Percentiles rank a stretch among this genome's conserved stretches.
phyloP scores from a whole-genome alignment of 257 asterid species.

The Ophiorrhiza pumila region DNA sequence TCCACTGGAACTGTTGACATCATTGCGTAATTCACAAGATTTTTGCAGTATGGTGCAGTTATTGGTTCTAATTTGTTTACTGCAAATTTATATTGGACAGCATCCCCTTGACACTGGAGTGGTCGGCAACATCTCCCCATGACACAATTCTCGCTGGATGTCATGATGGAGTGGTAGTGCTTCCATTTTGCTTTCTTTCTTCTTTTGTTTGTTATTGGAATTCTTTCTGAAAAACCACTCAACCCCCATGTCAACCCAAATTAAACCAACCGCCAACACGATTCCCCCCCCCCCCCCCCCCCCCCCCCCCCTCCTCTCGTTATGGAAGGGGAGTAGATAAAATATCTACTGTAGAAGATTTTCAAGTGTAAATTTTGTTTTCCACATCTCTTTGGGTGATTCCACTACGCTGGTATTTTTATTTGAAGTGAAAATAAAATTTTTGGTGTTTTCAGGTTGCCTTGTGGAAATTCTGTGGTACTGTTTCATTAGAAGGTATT shows the following conservation, averaged over 20 bases:
- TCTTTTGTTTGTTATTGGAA: constrained; percentile 10
- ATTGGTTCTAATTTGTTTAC: constrained; percentile 4
- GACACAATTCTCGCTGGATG: constrained; percentile 91
- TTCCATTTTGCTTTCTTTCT: constrained; percentile 17
- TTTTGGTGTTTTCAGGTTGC: constrained; percentile 58
- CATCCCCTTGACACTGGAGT: constrained; percentile 76
- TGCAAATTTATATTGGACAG: constrained; percentile 35
- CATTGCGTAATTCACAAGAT: not conserved
- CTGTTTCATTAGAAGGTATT: constrained; percentile 66
- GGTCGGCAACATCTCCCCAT: constrained; percentile 70
- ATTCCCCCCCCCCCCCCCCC: not conserved
- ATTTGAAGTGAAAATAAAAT: not conserved
- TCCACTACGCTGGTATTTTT: not conserved
- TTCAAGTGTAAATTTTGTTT: not conserved
- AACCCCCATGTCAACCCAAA: not conserved
- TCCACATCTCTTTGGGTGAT: not conserved
- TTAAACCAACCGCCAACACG: not conserved
- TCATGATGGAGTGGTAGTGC: constrained; percentile 93
- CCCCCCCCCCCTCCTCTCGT: not conserved
- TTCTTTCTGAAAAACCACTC: not conserved
- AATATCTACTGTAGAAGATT: not conserved
- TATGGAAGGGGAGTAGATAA: not conserved
- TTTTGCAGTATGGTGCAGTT: not conserved
- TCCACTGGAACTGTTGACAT: not conserved
- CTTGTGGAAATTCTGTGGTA: constrained; percentile 70